phyloP scores from a whole-genome alignment of 2,329 filamentous ascomycete species.

The Periconia macrospinosa region DNA sequence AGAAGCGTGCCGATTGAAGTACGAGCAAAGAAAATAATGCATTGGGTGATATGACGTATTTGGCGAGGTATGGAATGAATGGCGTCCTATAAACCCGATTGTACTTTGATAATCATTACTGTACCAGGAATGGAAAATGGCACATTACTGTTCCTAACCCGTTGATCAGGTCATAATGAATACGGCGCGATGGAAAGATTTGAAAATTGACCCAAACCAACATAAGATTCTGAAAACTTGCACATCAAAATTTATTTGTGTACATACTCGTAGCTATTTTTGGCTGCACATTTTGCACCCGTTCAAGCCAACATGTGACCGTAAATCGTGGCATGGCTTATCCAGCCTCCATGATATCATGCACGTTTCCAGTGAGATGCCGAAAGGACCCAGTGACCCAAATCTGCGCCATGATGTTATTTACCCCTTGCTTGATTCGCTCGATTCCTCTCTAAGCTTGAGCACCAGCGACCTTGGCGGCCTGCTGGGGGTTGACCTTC shows the following conservation, averaged over 20 bases:
- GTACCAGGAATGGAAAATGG: too few species aligned
- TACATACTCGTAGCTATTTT: constrained; percentile 41
- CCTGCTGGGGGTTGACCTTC: constrained; percentile 92
- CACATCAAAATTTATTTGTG: constrained; percentile 39
- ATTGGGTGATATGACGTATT: background rate
- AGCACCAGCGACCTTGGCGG: constrained; percentile 59
- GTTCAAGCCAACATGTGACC: constrained; percentile 31
- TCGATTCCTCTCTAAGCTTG: constrained; percentile 19
- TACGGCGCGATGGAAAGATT: too few species aligned
- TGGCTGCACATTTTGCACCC: constrained; percentile 28
- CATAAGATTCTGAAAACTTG: constrained; percentile 12
- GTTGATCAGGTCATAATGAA: too few species aligned
- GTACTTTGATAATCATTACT: too few species aligned
- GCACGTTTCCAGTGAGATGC: constrained; percentile 38
- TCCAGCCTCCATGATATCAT: constrained; percentile 36
- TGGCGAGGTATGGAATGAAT: too few species aligned
- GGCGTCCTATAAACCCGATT: too few species aligned
- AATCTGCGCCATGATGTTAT: constrained; percentile 40
- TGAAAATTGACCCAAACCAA: too few species aligned
- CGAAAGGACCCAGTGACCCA: constrained; percentile 38
- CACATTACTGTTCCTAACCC: too few species aligned
- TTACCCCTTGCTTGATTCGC: constrained; percentile 10
- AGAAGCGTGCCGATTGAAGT: constrained; percentile 48
- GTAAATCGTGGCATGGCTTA: constrained; percentile 37
- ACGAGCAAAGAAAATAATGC: constrained; percentile 12